phyloP scores from a whole-genome alignment of 2,329 filamentous ascomycete species.

The Ascochyta lentis region DNA sequence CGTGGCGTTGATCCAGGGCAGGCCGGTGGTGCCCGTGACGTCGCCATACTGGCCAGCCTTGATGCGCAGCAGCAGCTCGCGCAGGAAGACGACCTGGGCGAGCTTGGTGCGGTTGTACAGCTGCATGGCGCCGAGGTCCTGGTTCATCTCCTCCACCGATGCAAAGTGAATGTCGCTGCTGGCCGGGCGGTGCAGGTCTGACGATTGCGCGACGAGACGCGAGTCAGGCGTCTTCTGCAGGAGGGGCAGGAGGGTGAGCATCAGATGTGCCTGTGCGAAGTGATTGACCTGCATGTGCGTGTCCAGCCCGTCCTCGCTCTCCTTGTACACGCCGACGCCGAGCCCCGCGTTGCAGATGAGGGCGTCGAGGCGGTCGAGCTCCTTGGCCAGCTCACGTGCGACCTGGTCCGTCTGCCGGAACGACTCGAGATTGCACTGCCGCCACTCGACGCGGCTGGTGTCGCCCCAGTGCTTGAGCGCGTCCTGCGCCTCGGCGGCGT shows the following conservation, averaged over 20 bases:
- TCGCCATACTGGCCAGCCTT: conserved; percentile 38
- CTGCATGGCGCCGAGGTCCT: conserved; percentile 56
- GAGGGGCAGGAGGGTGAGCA: conserved; percentile 55
- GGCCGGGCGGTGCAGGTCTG: conserved; percentile 55
- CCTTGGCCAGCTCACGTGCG: conserved; percentile 51
- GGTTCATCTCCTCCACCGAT: conserved; percentile 57
- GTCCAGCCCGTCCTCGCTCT: conserved; percentile 60
- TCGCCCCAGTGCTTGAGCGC: conserved; percentile 55
- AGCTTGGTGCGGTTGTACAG: conserved; percentile 61
- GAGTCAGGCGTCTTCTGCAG: conserved; percentile 55
- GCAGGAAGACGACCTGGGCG: conserved; percentile 56
- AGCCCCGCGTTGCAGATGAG: conserved; percentile 59
- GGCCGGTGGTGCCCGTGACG: conserved; percentile 42
- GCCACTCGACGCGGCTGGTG: conserved; percentile 52
- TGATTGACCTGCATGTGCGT: conserved; percentile 60
- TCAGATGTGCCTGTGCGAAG: conserved; percentile 58
- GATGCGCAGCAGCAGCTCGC: conserved; percentile 50
- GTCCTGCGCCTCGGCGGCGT: conserved; percentile 54
- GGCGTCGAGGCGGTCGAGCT: conserved; percentile 54
- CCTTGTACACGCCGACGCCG: conserved; percentile 57
- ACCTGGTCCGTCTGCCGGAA: conserved; percentile 55
- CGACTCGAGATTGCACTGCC: conserved; percentile 56
- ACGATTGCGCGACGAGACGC: conserved; percentile 58
- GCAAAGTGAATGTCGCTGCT: conserved; percentile 51
- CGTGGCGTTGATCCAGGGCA: conserved; percentile 58